Evolutionary conservation across 768 basidiomycete species (phyloP), one percentile per base, ranked within the genome.

Genomic region (Boletellus ananiceps): DNA sequence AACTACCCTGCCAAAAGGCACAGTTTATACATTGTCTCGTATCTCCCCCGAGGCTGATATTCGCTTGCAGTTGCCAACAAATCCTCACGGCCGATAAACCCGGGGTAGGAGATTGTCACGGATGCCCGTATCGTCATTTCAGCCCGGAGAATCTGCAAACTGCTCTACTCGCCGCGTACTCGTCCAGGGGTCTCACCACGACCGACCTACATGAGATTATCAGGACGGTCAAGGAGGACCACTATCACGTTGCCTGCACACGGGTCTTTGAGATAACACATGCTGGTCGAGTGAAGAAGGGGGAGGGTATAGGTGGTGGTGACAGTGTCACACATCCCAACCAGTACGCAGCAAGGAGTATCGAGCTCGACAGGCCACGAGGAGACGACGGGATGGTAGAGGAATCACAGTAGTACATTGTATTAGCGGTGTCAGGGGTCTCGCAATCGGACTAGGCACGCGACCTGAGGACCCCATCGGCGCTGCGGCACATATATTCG

Each of bases 241-340:
- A 95, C 64, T 95, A 84, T 66, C 95, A 99, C 65, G 87, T 97
- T 39, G 95, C 94, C 7, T 99, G 96, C 70, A 98, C 96, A 8
- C 79, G 94, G 19, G 92, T 98, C 18, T 99, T 93, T 67, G 96
- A 99, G 71, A 77, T 96, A 25, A 96, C 93, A 21, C 95, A 98
- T 66, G 71, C 75, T 19, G 65, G 66, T 16, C 71, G 66, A 8
- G 82, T 95, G 43, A 84, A 80, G 70, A 94, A 89, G 65, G 93
- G 93, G 2, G 91, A 96, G 13, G 96, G 95, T 0, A 58, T 94
- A 38, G 90, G 91, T 8, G 78, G 70, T 4, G 88, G 89, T 0
- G 94, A 96, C 61, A 88, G 81, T 52, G 88, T 97, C 19, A 88
- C 84, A 9, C 96, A 99, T 70, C 96, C 96, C 9, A 99, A 99